Evolutionary conservation across 805 yeast species (phyloP), one percentile per base, ranked within the genome.

Genomic region (Barnettozyma wickerhamii): DNA sequence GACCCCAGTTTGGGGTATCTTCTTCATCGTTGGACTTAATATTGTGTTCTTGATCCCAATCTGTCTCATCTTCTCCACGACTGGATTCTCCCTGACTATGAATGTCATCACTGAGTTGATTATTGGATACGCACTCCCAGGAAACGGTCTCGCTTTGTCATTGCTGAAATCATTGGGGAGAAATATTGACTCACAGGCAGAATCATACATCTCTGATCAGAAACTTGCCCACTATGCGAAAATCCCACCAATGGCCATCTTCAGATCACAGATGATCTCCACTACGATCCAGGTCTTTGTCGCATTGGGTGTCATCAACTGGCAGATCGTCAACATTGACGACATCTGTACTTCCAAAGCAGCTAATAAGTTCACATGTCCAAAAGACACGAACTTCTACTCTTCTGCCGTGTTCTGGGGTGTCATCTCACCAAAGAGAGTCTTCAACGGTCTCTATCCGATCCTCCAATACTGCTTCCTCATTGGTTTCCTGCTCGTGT

Each of bases 131-230:
- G 76, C 79, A 3, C 52, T 73, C 17, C n/a, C n/a, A n/a, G 79
- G 79, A 35, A 73, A 76, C 40, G 80, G 78, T 21, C 54, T 64
- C 33, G 81, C 81, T 5, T 58, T 75, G 40, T 74, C 72, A 67
- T 63, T 72, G 10, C 54, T 76, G 42, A 75, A 76, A 45, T 71
- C 74, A 1, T 69, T 65, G 37, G 80, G 79, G 31, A 74, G 77
- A 36, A 79, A 77, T 51, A 75, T 79, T 46, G 81, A 77, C 52
- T 72, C 74, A 20, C 85, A 79, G 59, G 84, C 86, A 10, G 77
- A 79, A 46, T 71, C 66, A 52, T 81, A 74, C 56, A 72, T 78
- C 37, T 69, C 75, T 52, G 77, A 75, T 19, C 31, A 46, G 34
- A 50, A 50, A 40, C 5, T 45, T 10, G 54, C 73, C 0, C 84